Evolutionary conservation across 108 stramenopile genomes (phyloP).

Genomic region (Nitzschia inconspicua): DNA sequence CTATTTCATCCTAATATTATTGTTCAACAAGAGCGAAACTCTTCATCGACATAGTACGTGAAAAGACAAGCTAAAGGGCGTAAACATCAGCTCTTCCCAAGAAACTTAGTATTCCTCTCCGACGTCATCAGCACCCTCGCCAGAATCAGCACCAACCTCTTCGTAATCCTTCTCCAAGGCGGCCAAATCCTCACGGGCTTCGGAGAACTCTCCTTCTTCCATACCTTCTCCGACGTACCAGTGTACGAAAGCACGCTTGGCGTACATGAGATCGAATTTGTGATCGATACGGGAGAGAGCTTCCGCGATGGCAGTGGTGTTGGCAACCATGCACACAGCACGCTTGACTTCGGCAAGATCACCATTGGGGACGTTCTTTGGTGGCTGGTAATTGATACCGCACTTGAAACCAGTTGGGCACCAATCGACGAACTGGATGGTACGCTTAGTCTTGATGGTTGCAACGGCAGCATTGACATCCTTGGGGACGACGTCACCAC

Average conservation of each 20-base stretch:
- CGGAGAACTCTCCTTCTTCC: slow-evolving; percentile 99
- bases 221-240: slow-evolving; percentile 99
- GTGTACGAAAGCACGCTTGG: slow-evolving; percentile 99
- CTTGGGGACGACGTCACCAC: slow-evolving; percentile 94
- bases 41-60: neutral
- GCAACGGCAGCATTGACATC: slow-evolving; percentile 92
- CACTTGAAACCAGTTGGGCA: slow-evolving; percentile 98
- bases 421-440: slow-evolving; percentile 96
- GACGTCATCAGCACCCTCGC: slow-evolving; percentile 46
- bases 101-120: slow-evolving; percentile 26
- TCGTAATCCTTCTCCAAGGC: slow-evolving; percentile 98
- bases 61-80: neutral
- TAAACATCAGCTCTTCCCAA: neutral
- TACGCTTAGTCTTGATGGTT: slow-evolving; percentile 95
- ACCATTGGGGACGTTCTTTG: slow-evolving; percentile 92
- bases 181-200: slow-evolving; percentile 99
- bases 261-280: slow-evolving; percentile 99
- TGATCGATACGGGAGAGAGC: slow-evolving; percentile 97
- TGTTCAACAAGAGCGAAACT: neutral
- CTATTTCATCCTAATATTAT: neutral
- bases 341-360: slow-evolving; percentile 95
- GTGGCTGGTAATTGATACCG: slow-evolving; percentile 98
- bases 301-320: slow-evolving; percentile 99
- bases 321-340: slow-evolving; percentile 99
- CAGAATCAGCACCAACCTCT: slow-evolving; percentile 94